Evolutionary conservation across 129 eudicot species (phyloP).

Genomic region (Deinandra increscens): DNA sequence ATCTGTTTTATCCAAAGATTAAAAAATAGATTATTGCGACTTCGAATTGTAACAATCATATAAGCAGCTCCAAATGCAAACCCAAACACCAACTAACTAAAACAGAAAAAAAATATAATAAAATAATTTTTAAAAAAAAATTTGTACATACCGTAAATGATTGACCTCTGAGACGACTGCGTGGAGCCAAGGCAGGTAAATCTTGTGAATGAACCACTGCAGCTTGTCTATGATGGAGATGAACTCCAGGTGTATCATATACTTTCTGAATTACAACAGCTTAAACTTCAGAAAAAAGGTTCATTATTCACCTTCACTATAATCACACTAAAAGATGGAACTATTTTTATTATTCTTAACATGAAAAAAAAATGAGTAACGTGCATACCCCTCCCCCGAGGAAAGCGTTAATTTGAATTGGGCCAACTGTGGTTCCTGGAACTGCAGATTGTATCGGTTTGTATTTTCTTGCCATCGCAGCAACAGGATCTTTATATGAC

Average conservation of each 20-base stretch:
- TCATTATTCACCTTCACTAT: slow-evolving; percentile 3
- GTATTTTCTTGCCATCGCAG: slow-evolving; percentile 86
- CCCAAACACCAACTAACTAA: not conserved
- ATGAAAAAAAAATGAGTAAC: not conserved
- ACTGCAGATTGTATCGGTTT: slow-evolving; percentile 99
- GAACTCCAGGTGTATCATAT: slow-evolving; percentile 96
- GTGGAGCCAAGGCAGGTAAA: slow-evolving; percentile 87
- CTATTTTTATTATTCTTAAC: not conserved
- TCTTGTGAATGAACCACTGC: slow-evolving; percentile 90
- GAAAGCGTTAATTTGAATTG: slow-evolving; percentile 90
- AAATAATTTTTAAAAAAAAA: too few relatives aligned
- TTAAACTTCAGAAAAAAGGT: slow-evolving; percentile 1
- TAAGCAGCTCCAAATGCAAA: not conserved
- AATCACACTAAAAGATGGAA: not conserved
- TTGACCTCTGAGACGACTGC: slow-evolving; percentile 86
- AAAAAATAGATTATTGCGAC: not conserved
- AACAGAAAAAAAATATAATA: not conserved
- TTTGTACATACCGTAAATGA: slow-evolving; percentile 54
- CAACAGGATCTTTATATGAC: slow-evolving; percentile 87
- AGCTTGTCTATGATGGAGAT: slow-evolving; percentile 98
- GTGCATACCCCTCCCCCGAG: slow-evolving; percentile 82
- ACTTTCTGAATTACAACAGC: slow-evolving; percentile 56
- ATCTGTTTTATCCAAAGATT: not conserved
- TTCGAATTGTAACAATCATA: not conserved
- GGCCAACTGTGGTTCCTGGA: slow-evolving; percentile 98